Base-by-base conservation (phyloP, 2,329 filamentous ascomycete genomes). In the Calonectria fujianensis region DNA sequence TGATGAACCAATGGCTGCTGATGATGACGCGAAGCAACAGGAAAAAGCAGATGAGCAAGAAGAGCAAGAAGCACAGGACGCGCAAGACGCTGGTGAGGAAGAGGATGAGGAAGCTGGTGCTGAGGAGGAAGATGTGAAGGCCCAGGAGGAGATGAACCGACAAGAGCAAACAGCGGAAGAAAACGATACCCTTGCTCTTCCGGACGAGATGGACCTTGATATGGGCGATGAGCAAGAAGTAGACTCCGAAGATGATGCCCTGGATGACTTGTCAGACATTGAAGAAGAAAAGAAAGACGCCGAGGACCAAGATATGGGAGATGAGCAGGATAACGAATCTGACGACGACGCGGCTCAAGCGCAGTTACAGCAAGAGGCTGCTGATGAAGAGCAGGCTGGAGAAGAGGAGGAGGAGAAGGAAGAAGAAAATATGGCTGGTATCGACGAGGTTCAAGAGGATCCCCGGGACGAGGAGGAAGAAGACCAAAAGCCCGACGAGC, bases 171-270 rank as follows among this genome's bases (percentile, higher is more conserved):
- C 96, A 80, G 91, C 95, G 2, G 91, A 96, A 79, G 94, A 98
- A 82, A 93, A 95, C 79, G 93, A 98, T 74, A 93, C 93, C 2
- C 88, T 98, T 74, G 95, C 96, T 59, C 88, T 98, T 29, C 96
- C 96, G 0, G 96, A 98, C 52, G 95, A 98, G 77, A 94, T 98
- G 89, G 93, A 97, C 72, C 90, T 98, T 83, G 92, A 96, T 77
- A 90, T 97, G 70, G 94, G 96, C 77, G 93, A 94, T 35, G 93
- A 94, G 50, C 88, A 91, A 35, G 88, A 90, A 24, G 90, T 90
- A 6, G 87, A 86, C 8, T 88, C 87, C 16, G 90, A 89, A 18
- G 89, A 89, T 48, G 91, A 93, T 75, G 88, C 90, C 24, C 82
- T 94, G 64, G 90, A 92, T 72, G 88, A 92, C 70, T 84, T 94